phyloP scores from a whole-genome alignment of 768 basidiomycete genomes.

The Artomyces pyxidatus region DNA sequence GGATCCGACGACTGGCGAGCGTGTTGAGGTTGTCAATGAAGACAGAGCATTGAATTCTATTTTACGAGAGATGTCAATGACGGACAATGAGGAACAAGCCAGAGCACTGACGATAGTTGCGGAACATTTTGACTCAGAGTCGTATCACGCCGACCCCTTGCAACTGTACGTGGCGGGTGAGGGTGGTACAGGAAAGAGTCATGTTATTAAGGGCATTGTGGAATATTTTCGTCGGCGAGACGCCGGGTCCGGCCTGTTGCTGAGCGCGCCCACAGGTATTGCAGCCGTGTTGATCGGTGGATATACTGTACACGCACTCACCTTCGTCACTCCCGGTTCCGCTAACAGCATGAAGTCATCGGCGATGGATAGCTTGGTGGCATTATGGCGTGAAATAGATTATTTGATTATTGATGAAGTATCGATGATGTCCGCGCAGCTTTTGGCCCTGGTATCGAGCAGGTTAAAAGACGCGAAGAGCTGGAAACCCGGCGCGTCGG shows the following conservation, averaged over 20 bases:
- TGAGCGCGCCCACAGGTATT: conserved; percentile 13
- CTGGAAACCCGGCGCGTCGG: not conserved
- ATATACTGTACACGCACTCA: conserved; percentile 23
- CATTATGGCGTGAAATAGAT: conserved; percentile 12
- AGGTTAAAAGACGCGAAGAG: conserved; percentile 18
- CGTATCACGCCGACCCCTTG: not conserved
- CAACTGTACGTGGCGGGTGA: not conserved
- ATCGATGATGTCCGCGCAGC: conserved; percentile 15
- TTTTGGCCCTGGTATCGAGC: conserved; percentile 18
- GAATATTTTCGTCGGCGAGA: not conserved
- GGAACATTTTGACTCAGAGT: not conserved
- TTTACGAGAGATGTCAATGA: not conserved
- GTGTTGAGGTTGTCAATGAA: not conserved
- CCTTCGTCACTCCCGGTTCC: conserved; percentile 4
- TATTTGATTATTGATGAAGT: conserved; percentile 20
- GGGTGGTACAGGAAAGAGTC: not conserved
- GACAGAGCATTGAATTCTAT: not conserved
- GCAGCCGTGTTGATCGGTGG: conserved; percentile 23
- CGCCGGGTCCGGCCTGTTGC: not conserved
- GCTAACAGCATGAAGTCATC: not conserved
- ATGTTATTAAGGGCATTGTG: not conserved
- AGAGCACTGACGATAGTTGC: not conserved
- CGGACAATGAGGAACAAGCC: not conserved
- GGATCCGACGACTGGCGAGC: too few relatives aligned
- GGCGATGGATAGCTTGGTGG: not conserved